Evolutionary conservation across 371 early-diverging fungal genomes (phyloP), one percentile per base, ranked within the genome.

Genomic region (Dinochytrium kinnereticum): DNA sequence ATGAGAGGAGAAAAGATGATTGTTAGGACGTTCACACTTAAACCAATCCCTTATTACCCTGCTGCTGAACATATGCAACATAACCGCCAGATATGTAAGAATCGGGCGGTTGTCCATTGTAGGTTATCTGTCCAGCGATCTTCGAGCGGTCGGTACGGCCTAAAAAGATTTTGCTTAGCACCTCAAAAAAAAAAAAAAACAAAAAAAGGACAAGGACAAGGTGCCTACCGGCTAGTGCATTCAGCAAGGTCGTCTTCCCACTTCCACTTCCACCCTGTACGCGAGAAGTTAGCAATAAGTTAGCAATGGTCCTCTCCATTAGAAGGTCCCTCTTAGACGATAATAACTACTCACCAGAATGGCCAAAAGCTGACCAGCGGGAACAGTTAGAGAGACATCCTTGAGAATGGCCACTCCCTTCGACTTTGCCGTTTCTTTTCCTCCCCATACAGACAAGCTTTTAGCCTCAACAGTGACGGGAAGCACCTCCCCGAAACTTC

Each of bases 51-150:
- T n/a, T n/a, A n/a, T n/a, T 36, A 70, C 70, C 83, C 49, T 77
- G 71, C 66, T 84, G 84, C 69, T 80, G 79, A 19, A 84, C 82
- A 59, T 81, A 84, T 2, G 77, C 83, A 1, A 82, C 78, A 17
- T 61, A 38, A 0, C 80, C 80, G 50, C 59, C 69, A 26, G n/a
- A 7, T 36, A 64, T 30, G 68, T 37, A 80, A 21, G 57, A 24
- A 19, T 19, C 38, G 1, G 73, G 72, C 50, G 57, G 26, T 39
- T 59, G 53, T 5, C 70, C 71, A 61, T 80, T 75, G 71, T 74
- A 76, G 7, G 33, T 30, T 28, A 80, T 74, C 39, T 59, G 17
- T 1, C 80, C 80, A 2, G 67, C 19, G 21, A 73, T 44, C 24
- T 7, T 67, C 24, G 65, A 13, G n/a, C 28, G 3, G 24, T 37